Conservation (phyloP, 495 filamentous ascomycete genomes). For the Podospora didyma region DNA sequence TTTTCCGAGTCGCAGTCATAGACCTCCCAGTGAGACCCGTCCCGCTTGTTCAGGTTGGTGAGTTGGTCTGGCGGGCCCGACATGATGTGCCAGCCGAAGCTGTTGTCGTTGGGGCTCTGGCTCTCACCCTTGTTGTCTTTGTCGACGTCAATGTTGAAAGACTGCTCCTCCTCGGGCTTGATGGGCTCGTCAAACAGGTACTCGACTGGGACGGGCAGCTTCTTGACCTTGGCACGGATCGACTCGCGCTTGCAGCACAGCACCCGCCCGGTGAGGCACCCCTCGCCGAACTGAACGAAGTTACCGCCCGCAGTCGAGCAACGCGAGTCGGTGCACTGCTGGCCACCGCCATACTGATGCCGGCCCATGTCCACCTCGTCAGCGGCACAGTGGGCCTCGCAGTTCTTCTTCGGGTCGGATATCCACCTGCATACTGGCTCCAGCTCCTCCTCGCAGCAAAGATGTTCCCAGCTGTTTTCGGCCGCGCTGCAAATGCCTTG, state of each 20-base stretch:
- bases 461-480: background rate
- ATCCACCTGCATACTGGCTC: background rate
- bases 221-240: no score
- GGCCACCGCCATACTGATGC: no score
- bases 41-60: conserved; percentile 23
- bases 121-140: background rate
- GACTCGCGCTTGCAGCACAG: no score
- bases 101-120: conserved; percentile 15
- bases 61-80: conserved; percentile 1
- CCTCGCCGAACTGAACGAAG: no score
- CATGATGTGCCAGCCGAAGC: conserved; percentile 25
- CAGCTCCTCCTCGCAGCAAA: background rate
- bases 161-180: background rate
- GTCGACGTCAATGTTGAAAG: background rate
- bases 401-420: background rate
- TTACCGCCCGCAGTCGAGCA: background rate
- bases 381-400: no score
- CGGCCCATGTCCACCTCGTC: no score
- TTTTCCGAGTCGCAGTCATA: conserved; percentile 11
- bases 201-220: no score
- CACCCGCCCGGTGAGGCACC: no score
- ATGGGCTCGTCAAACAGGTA: no score
- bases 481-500: no score
- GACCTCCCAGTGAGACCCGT: conserved; percentile 31
- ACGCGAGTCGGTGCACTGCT: background rate